Evolutionary conservation across 805 yeast species (phyloP).

Genomic region (Cyberlindnera maclurae): DNA sequence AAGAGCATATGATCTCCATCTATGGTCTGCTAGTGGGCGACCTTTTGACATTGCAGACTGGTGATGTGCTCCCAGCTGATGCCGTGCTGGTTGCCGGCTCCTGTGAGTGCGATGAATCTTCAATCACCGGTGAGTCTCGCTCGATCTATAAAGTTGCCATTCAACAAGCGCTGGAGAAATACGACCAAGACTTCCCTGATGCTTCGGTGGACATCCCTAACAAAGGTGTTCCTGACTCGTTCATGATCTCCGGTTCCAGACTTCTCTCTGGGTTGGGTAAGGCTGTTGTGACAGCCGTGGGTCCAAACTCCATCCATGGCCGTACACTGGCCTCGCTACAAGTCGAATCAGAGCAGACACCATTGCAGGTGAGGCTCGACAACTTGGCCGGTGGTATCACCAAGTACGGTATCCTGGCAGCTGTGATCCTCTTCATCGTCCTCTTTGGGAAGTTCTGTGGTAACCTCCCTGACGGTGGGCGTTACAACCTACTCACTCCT

Average conservation of each 20-base stretch:
- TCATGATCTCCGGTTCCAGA: conserved; percentile 87
- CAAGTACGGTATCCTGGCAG: conserved; percentile 86
- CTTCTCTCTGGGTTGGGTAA: conserved; percentile 79
- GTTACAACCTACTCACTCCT: conserved; percentile 37
- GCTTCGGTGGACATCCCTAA: conserved; percentile 31
- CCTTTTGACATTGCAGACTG: conserved; percentile 74
- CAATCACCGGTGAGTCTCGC: conserved; percentile 90
- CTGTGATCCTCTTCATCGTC: conserved; percentile 71
- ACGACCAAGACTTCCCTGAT: conserved; percentile 21
- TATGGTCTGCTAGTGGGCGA: conserved; percentile 85
- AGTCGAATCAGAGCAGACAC: conserved; percentile 77
- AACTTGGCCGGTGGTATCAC: conserved; percentile 88
- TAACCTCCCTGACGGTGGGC: conserved; percentile 46
- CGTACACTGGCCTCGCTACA: conserved; percentile 78
- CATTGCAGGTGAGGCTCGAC: conserved; percentile 77
- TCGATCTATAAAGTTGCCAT: conserved; percentile 69
- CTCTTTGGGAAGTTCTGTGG: conserved; percentile 70
- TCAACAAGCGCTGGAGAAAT: conserved; percentile 27
- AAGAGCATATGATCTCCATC: conserved; percentile 60
- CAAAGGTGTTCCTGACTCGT: conserved; percentile 58
- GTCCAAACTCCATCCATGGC: conserved; percentile 84
- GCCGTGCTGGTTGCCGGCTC: conserved; percentile 66
- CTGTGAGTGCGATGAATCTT: conserved; percentile 85
- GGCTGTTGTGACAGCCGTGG: conserved; percentile 86
- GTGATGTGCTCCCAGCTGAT: conserved; percentile 92